phyloP scores from a whole-genome alignment of 805 yeast genomes.

The Nakazawaea siamensis region DNA sequence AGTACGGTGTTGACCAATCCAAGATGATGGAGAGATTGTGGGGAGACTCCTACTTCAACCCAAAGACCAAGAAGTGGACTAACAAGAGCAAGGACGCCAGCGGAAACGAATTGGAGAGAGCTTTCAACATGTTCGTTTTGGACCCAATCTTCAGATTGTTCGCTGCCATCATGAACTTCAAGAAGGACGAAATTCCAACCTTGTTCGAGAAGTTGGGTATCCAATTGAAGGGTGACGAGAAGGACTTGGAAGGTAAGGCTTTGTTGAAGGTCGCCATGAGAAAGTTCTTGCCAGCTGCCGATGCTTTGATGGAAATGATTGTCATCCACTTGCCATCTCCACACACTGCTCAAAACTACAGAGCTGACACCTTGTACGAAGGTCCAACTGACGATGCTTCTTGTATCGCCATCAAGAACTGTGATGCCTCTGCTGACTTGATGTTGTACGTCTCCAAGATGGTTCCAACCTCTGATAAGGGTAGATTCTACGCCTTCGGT shows the following conservation, averaged over 20 bases:
- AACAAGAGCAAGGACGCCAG: constrained; percentile 92
- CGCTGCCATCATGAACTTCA: constrained; percentile 97
- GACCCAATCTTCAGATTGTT: constrained; percentile 99
- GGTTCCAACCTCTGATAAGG: constrained; percentile 99
- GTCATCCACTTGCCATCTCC: constrained; percentile 98
- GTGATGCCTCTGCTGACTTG: constrained; percentile 97
- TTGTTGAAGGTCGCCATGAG: constrained; percentile 97
- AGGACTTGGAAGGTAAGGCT: constrained; percentile 98
- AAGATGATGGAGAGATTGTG: constrained; percentile 99
- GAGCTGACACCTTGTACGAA: constrained; percentile 98
- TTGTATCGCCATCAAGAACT: constrained; percentile 89
- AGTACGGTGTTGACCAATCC: constrained; percentile 95
- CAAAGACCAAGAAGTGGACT: constrained; percentile 99
- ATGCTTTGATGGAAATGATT: constrained; percentile 98
- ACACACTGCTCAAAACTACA: constrained; percentile 97
- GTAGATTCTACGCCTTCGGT: constrained; percentile 99
- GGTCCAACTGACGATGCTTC: constrained; percentile 94
- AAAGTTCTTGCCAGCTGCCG: constrained; percentile 99
- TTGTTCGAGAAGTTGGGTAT: constrained; percentile 93
- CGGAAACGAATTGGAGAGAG: constrained; percentile 95
- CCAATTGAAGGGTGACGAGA: constrained; percentile 90
- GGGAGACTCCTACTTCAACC: constrained; percentile 99
- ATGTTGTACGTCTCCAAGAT: constrained; percentile 99
- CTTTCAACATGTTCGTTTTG: constrained; percentile 97
- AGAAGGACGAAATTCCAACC: constrained; percentile 92